Percentiles rank a stretch among this genome's conserved stretches.
phyloP scores from a whole-genome alignment of 148 eudicot genomes.

The Rheum nobile region DNA sequence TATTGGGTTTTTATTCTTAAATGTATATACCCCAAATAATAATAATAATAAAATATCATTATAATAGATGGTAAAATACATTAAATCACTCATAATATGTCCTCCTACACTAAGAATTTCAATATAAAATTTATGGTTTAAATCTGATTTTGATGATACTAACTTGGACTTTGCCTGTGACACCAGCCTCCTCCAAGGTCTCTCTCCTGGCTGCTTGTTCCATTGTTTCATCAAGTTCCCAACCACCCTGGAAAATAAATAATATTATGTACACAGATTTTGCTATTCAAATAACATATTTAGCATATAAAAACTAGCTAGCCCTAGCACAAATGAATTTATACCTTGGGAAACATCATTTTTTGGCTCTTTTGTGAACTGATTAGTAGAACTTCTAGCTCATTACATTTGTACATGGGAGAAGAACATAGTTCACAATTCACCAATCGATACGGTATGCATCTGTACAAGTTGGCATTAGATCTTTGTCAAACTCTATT shows the following conservation, averaged over 20 bases:
- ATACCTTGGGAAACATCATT: constrained; percentile 57
- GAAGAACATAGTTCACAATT: background rate
- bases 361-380: constrained; percentile 41
- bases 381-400: constrained; percentile 40
- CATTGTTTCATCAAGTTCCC: constrained; percentile 47
- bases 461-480: constrained; percentile 21
- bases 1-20: too few species aligned
- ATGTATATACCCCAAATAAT: too few species aligned
- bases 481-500: background rate
- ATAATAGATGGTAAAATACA: too few species aligned
- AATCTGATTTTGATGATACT: constrained; percentile 10
- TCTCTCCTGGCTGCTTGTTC: constrained; percentile 39
- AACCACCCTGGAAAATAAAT: constrained; percentile 31
- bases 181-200: constrained; percentile 50
- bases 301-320: too few species aligned
- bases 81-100: too few species aligned
- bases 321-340: too few species aligned
- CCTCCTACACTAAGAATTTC: too few species aligned
- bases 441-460: constrained; percentile 39
- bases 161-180: constrained; percentile 30
- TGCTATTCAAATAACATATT: too few species aligned
- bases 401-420: constrained; percentile 8
- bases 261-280: background rate
- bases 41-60: too few species aligned
- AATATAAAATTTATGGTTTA: too few species aligned